Percentiles rank a stretch among this genome's conserved stretches.
Conservation (phyloP, 177 flowering plant species). For the Telopea speciosissima region DNA sequence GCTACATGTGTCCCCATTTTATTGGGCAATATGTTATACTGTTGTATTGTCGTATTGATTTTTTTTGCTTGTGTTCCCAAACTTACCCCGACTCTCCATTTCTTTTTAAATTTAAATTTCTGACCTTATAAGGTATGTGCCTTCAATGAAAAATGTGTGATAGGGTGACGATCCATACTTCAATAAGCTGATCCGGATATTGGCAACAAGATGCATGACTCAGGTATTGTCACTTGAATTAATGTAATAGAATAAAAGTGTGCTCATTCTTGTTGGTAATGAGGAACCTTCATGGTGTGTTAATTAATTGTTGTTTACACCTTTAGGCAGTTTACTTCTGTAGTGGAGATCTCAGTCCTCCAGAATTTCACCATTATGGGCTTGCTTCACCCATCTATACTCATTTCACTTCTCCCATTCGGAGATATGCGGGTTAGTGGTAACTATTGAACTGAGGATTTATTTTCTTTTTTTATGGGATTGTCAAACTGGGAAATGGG, state of each 20-base stretch:
- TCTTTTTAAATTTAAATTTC: too few relatives aligned
- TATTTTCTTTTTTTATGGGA: neutral
- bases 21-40: neutral
- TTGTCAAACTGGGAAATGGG: slow-evolving; percentile 3
- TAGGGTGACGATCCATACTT: slow-evolving; percentile 97
- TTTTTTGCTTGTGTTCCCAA: neutral
- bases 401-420: slow-evolving; percentile 96
- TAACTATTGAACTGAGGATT: neutral
- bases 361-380: slow-evolving; percentile 91
- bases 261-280: neutral
- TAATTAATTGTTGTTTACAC: slow-evolving; percentile 8
- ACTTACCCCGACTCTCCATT: neutral
- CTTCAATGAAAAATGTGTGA: slow-evolving; percentile 1
- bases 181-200: slow-evolving; percentile 84
- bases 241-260: neutral
- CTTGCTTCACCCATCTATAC: slow-evolving; percentile 91
- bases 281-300: neutral
- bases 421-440: slow-evolving; percentile 87
- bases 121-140: too few relatives aligned
- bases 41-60: neutral
- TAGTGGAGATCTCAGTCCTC: slow-evolving; percentile 93
- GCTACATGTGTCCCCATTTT: neutral
- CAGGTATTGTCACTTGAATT: slow-evolving; percentile 50
- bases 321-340: slow-evolving; percentile 94
- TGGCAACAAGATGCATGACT: slow-evolving; percentile 99